A percentile compares a stretch with the other conserved stretches of the same genome.
Conservation (phyloP, 257 asterid species). For the Paraleonurus japonicus region DNA sequence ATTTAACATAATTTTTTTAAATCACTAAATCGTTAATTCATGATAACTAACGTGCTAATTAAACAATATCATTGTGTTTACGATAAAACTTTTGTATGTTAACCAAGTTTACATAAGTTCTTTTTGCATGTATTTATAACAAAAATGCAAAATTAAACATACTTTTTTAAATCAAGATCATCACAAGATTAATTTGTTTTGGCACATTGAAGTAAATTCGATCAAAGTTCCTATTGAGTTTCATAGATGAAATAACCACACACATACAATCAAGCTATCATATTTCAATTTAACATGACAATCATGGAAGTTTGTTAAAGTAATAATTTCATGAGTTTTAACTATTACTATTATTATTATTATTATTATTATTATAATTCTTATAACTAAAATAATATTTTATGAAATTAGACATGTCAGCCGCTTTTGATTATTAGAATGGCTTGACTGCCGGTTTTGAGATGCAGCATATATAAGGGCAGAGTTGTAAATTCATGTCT, state of each 20-base stretch:
- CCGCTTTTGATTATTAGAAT: neutral
- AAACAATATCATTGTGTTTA: too few relatives aligned
- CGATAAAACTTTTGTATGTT: too few relatives aligned
- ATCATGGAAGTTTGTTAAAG: neutral
- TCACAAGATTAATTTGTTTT: neutral
- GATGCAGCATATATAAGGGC: conserved; percentile 27
- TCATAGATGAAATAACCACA: neutral
- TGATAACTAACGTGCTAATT: too few relatives aligned
- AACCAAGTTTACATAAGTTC: too few relatives aligned
- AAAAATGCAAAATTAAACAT: neutral
- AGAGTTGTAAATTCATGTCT: neutral
- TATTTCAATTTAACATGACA: neutral
- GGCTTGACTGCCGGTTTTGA: conserved; percentile 24
- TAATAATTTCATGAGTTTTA: too few relatives aligned
- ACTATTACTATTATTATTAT: too few relatives aligned
- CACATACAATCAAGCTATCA: neutral
- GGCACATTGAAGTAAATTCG: neutral
- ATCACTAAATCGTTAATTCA: too few relatives aligned
- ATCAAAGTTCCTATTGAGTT: too few relatives aligned
- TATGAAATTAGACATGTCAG: neutral
- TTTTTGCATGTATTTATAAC: too few relatives aligned
- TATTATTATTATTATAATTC: too few relatives aligned
- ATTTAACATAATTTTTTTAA: too few relatives aligned
- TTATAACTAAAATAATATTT: too few relatives aligned
- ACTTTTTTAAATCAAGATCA: neutral